Percentiles rank a stretch among this genome's conserved stretches.
Evolutionary conservation across 495 filamentous ascomycete species (phyloP).

Genomic region (Niebla homalea): DNA sequence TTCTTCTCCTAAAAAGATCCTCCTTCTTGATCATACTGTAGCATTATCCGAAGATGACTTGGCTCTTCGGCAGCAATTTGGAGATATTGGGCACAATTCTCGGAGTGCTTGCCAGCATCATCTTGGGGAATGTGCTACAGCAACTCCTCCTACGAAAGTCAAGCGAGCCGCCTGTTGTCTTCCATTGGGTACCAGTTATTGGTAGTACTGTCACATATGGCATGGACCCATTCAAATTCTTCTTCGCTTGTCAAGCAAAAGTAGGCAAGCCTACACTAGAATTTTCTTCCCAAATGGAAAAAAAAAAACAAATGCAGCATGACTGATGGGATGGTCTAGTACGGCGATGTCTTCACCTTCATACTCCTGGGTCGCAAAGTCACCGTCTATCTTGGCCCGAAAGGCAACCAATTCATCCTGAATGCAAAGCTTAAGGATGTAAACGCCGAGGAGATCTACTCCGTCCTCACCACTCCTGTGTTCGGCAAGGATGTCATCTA

Average conservation of each 20-base stretch:
- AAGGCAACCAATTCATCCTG: conserved; percentile 77
- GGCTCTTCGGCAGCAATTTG: too few species aligned
- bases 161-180: conserved; percentile 67
- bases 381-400: conserved; percentile 61
- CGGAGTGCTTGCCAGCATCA: too few species aligned
- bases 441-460: conserved; percentile 74
- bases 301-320: too few species aligned
- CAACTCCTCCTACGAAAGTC: conserved; percentile 59
- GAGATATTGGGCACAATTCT: too few species aligned
- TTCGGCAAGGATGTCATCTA: conserved; percentile 80
- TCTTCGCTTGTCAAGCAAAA: conserved; percentile 54
- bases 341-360: conserved; percentile 73
- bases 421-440: conserved; percentile 75
- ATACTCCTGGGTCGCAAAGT: conserved; percentile 61
- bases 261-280: conserved; percentile 28
- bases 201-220: conserved; percentile 72
- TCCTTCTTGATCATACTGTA: too few species aligned
- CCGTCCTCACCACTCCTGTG: conserved; percentile 68
- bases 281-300: too few species aligned
- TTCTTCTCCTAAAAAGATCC: too few species aligned
- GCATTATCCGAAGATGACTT: too few species aligned
- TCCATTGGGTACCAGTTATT: conserved; percentile 70
- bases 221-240: conserved; percentile 73
- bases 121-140: conserved; percentile 55
- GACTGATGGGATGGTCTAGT: conserved; percentile 29